Evolutionary conservation across 805 yeast species (phyloP), one percentile per base, ranked within the genome.

Genomic region (Candida nitratophila): DNA sequence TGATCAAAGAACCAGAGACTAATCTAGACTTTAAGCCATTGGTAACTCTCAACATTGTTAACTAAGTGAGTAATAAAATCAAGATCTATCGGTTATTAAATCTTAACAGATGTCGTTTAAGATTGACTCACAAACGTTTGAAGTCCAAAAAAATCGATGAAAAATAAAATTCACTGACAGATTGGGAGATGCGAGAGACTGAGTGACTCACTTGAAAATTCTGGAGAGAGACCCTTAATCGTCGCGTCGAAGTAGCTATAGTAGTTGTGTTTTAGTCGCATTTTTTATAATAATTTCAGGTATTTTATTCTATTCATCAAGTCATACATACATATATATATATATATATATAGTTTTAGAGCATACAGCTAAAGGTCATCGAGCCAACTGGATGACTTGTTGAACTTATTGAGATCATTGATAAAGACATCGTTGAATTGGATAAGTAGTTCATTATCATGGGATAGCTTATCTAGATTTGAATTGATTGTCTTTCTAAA

Each of bases 41-140:
- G 21, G 47, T 32, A 27, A 46, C 39, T 40, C 50, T 51, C 37
- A 52, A 38, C 58, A 54, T 54, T 33, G 31, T 16, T 38, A 26
- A 17, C 20, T 6, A 16, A 7, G 4, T 6, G 15, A 30, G 15
- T 12, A 10, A 6, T 30, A 12, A 15, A 30, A 15, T n/a, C n/a
- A n/a, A n/a, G n/a, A n/a, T n/a, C n/a, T n/a, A n/a, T n/a, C n/a
- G n/a, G n/a, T n/a, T n/a, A n/a, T n/a, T n/a, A n/a, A n/a, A n/a
- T n/a, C n/a, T n/a, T n/a, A n/a, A n/a, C n/a, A n/a, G n/a, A n/a
- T n/a, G n/a, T n/a, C n/a, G n/a, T n/a, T n/a, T n/a, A n/a, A n/a
- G n/a, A n/a, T n/a, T n/a, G n/a, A n/a, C n/a, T n/a, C n/a, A n/a
- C n/a, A n/a, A n/a, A n/a, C n/a, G n/a, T n/a, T n/a, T n/a, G n/a